Conservation (phyloP, 345 rosid genomes). For the Gossypium bickii region DNA sequence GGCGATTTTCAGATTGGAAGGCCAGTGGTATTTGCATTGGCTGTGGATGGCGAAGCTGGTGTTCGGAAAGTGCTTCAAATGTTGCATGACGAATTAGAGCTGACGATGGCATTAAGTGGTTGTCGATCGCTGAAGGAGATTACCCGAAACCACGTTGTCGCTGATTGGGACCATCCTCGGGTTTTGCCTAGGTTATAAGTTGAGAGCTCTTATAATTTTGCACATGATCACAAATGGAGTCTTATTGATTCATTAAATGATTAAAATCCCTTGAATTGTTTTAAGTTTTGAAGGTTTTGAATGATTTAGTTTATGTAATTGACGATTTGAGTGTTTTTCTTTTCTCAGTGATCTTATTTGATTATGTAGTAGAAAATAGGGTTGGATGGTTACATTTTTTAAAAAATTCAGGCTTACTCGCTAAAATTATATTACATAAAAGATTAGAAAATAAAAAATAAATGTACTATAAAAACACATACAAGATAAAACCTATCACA, state of each 20-base stretch:
- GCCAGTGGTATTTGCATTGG: conserved; percentile 66
- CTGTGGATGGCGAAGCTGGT: conserved; percentile 62
- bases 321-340: background rate
- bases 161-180: conserved; percentile 68
- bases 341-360: background rate
- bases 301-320: background rate
- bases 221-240: too few relatives aligned
- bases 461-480: too few relatives aligned
- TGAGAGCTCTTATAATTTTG: too few relatives aligned
- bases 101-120: conserved; percentile 66
- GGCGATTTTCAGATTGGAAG: conserved; percentile 59
- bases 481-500: too few relatives aligned
- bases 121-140: conserved; percentile 81
- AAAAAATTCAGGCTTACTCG: too few relatives aligned
- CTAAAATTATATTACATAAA: too few relatives aligned
- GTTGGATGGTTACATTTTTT: too few relatives aligned
- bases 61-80: conserved; percentile 55
- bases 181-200: conserved; percentile 25
- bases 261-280: too few relatives aligned
- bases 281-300: too few relatives aligned
- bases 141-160: conserved; percentile 53
- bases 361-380: background rate
- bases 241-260: too few relatives aligned
- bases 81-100: conserved; percentile 59
- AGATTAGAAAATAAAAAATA: too few relatives aligned